These are phyloP conservation scores for Sindora glabra DNA, from an alignment of 306 rosid genomes.

Conservation along the genomic window DNA sequence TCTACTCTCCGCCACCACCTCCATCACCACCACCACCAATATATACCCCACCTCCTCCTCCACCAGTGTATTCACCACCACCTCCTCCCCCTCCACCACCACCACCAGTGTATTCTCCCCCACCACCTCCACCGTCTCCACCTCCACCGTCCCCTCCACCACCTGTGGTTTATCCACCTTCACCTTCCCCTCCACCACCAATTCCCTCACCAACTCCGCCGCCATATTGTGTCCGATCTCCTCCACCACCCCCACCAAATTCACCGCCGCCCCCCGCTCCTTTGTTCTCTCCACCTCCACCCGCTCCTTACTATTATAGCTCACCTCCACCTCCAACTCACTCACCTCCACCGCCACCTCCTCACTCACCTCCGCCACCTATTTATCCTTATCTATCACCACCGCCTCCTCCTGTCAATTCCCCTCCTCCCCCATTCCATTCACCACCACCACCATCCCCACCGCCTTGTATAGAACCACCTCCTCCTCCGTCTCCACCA, in stretches of 20 bases:
- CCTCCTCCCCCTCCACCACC: slow-evolving; percentile 15
- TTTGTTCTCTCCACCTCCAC: slow-evolving; percentile 29
- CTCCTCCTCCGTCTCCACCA: slow-evolving; percentile 60
- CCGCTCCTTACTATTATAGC: slow-evolving; percentile 22
- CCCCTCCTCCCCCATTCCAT: slow-evolving; percentile 41
- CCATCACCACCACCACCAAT: slow-evolving; percentile 9
- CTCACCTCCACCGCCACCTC: slow-evolving; percentile 36
- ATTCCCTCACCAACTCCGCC: neutral
- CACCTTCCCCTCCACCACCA: neutral
- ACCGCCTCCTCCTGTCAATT: slow-evolving; percentile 60
- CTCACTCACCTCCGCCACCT: slow-evolving; percentile 60
- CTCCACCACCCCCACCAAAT: slow-evolving; percentile 27
- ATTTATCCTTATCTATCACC: slow-evolving; percentile 47
- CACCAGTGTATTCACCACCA: slow-evolving; percentile 12
- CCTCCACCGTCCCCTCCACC: slow-evolving; percentile 19
- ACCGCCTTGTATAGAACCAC: slow-evolving; percentile 59
- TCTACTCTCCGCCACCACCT: neutral
- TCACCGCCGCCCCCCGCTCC: slow-evolving; percentile 47
- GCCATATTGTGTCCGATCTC: slow-evolving; percentile 16
- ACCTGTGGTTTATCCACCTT: slow-evolving; percentile 13
- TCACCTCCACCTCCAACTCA: slow-evolving; percentile 42
- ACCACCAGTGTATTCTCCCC: slow-evolving; percentile 19
- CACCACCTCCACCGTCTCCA: slow-evolving; percentile 8
- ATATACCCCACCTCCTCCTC: slow-evolving; percentile 19
- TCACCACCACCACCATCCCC: slow-evolving; percentile 55